Evolutionary conservation across 192 early-diverging fungal genomes (phyloP), one percentile per base, ranked within the genome.

Genomic region (Umbelopsis isabellina): DNA sequence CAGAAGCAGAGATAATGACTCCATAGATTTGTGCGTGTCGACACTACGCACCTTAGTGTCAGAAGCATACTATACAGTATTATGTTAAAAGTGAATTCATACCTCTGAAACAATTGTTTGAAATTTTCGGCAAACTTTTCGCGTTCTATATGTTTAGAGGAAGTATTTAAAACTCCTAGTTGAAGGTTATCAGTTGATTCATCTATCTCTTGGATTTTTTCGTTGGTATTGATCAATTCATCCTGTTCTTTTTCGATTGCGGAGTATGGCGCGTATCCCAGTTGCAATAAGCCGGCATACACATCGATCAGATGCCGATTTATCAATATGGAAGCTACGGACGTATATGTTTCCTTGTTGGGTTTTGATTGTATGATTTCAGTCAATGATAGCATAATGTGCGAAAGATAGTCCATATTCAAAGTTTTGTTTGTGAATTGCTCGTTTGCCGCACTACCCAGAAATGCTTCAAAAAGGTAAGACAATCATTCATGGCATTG

Each of bases 1-100:
- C 37, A 93, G 69, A 10, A 95, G 73, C 5, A 78, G 69, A 0
- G 89, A 89, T 45, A 95, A 82, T 0, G 91, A 83, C 58, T 92
- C 89, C 30, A 95, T 69, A 8, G 89, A 61, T 35, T 61, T 61
- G 30, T 61, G 30, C 0, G 55, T 35, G 27, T 61, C 55, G 4
- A 61, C 55, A 8, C 55, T 52, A 20, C 21, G 10, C 3, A 52
- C 4, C 2, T 52, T 13, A 52, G 21, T 22, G 51, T 52, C 22
- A n/a, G 21, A 52, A 12, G 51, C 21, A 52, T 3, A 25, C 4
- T 25, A 52, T 49, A 6, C 48, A 10, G 12, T 10, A 21, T 2
- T 4, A 6, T 49, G 20, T 16, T 10, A 1, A 49, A 1, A 20
- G 9, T 18, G 1, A 13, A 10, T 18, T 16, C 15, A 5, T 20